phyloP scores from a whole-genome alignment of 768 basidiomycete genomes.

The Xanthoconium stramineum region DNA sequence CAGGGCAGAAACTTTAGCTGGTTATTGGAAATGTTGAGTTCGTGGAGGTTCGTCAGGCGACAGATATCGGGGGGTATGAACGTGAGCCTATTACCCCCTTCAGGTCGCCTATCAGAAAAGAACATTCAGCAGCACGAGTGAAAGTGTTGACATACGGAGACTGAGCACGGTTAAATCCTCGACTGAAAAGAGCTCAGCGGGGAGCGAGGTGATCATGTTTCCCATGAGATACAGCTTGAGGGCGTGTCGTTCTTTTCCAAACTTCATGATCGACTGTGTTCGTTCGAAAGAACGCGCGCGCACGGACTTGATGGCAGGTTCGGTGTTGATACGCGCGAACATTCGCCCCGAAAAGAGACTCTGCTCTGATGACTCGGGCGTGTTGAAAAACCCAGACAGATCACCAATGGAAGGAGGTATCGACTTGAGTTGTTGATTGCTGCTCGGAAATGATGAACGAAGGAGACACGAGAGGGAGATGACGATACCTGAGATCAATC shows the following conservation, averaged over 20 bases:
- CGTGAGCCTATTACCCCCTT: conserved; percentile 57
- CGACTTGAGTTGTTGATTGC: conserved; percentile 39
- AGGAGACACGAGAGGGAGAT: conserved; percentile 13
- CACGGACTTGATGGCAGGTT: conserved; percentile 27
- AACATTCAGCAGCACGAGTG: background rate
- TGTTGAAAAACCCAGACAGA: conserved; percentile 45
- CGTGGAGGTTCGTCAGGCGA: conserved; percentile 48
- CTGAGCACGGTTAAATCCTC: conserved; percentile 58
- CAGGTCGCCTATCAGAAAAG: background rate
- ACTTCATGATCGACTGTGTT: conserved; percentile 27
- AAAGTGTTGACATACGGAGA: conserved; percentile 46
- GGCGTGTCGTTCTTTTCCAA: conserved; percentile 43
- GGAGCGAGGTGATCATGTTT: conserved; percentile 54
- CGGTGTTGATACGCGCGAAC: conserved; percentile 35
- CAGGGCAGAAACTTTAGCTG: conserved; percentile 57
- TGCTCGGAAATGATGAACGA: conserved; percentile 22
- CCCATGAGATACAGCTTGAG: conserved; percentile 55
- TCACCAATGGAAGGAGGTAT: conserved; percentile 50
- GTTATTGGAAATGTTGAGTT: conserved; percentile 64
- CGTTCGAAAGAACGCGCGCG: conserved; percentile 25
- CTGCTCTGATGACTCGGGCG: conserved; percentile 35
- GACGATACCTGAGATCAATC: conserved; percentile 52
- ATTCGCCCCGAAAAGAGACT: conserved; percentile 22
- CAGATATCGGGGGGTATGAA: conserved; percentile 63
- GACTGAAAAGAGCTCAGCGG: conserved; percentile 54